Base-by-base conservation (phyloP, 225 moss, liverwort and hornwort genomes). In the Physcomitrium patens region DNA sequence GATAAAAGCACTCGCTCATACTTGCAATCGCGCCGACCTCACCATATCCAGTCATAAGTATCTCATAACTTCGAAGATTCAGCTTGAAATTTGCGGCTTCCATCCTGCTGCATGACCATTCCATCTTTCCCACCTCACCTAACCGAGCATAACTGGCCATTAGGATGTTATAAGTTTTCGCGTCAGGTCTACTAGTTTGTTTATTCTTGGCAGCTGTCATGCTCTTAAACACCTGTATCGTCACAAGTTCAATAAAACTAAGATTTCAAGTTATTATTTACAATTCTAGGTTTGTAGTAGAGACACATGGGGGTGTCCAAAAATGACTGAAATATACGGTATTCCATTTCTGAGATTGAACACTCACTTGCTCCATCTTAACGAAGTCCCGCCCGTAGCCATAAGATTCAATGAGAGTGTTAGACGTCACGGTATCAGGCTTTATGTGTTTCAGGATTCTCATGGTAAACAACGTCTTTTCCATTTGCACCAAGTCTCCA, bases 341-440 rank as follows among this genome's bases (percentile, higher is more conserved):
- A 69, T 48, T 69, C 59, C 69, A 27, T 47, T 46, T 55, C 58
- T 65, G 44, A 70, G 37, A n/a, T 50, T 41, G 72, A 37, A 76
- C 56, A 76, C 88, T 81, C 76, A 95, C 93, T 67, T 85, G 87
- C 75, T 99, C 99, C 99, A 95, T 95, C 81, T 95, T 99, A 22
- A 81, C 75, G 76, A 95, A 95, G 47, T 85, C 90, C 53, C 75
- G 74, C 1, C 81, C 91, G 50, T 80, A 89, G 52, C 99, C 95
- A 79, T 99, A 99, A 0, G 93, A 84, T 71, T 93, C 79, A 43
- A 99, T 89, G 19, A 99, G 85, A 55, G 84, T 88, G 78, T 99
- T 99, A 48, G 91, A 93, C 15, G 99, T 95, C 71, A 99, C 87
- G 24, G 83, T 57, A 78, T 99, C 99, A 63, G 95, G 90, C 77